Percentiles rank a stretch among this genome's conserved stretches.
These are phyloP conservation scores for Candida manassasensis DNA, from an alignment of 805 yeast species.

Conservation along the genomic window DNA sequence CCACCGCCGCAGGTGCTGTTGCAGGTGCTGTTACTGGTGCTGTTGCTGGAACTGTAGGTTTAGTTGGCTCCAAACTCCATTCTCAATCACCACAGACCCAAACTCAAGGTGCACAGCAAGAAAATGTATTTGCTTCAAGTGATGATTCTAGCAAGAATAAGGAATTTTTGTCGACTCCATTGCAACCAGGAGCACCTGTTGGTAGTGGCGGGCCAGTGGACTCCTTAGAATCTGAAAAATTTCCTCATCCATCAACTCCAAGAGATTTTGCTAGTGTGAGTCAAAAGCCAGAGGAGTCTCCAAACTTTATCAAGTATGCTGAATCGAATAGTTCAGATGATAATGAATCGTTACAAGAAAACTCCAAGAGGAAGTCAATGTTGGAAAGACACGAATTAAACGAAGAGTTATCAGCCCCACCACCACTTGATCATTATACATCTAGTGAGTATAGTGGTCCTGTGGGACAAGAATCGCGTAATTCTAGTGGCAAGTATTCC, in stretches of 20 bases:
- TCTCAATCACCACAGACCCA: background rate
- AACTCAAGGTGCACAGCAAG: background rate
- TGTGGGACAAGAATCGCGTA: background rate
- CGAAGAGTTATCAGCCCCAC: background rate
- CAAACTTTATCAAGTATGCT: constrained; percentile 2
- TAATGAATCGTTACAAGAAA: background rate
- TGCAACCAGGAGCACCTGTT: background rate
- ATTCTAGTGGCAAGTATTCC: constrained; percentile 2
- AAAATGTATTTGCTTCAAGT: constrained; percentile 1
- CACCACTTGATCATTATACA: background rate
- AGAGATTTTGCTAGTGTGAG: background rate
- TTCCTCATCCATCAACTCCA: constrained; percentile 2
- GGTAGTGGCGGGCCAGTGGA: background rate
- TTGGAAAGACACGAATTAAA: constrained; percentile 30
- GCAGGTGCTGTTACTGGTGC: constrained; percentile 9
- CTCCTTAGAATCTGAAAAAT: background rate
- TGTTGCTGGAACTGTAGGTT: constrained; percentile 6
- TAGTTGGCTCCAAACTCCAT: background rate
- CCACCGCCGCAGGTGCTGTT: constrained; percentile 6
- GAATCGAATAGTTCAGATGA: constrained; percentile 4
- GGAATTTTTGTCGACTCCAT: background rate
- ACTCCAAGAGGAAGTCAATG: constrained; percentile 18
- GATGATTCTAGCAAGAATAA: background rate
- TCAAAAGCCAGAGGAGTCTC: background rate
- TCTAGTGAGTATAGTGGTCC: background rate